phyloP scores from a whole-genome alignment of 1,139 yeast species.

The Candida anutae region DNA sequence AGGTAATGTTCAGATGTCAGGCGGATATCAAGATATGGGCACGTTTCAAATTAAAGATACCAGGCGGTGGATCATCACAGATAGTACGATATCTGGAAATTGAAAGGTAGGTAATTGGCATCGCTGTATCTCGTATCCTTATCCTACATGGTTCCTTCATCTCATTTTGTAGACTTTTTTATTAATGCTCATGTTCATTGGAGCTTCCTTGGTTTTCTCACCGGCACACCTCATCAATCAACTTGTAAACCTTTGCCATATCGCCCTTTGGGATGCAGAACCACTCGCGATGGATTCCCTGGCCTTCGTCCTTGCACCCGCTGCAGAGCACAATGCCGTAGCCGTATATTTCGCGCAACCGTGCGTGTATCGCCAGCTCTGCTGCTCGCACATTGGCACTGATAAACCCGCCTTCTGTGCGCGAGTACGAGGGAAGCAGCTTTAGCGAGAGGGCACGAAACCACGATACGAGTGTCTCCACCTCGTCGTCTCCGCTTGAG shows the following conservation, averaged over 20 bases:
- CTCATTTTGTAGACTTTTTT: too few species aligned
- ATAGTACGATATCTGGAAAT: too few species aligned
- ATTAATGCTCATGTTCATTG: too few species aligned
- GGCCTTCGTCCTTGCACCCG: slow-evolving; percentile 18
- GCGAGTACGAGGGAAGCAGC: neutral
- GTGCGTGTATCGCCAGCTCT: slow-evolving; percentile 35
- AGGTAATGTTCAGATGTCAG: too few species aligned
- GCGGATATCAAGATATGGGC: too few species aligned
- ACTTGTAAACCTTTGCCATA: slow-evolving; percentile 25
- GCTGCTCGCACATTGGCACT: slow-evolving; percentile 18
- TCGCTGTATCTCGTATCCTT: too few species aligned
- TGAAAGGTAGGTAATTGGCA: too few species aligned
- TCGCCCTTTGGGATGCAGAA: slow-evolving; percentile 44
- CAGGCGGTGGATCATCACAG: too few species aligned
- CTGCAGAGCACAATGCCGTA: slow-evolving; percentile 36
- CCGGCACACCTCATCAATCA: slow-evolving; percentile 25
- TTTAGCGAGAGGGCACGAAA: slow-evolving; percentile 2
- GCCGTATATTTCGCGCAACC: slow-evolving; percentile 30
- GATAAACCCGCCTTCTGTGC: slow-evolving; percentile 23
- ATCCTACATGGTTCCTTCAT: too few species aligned
- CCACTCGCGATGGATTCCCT: slow-evolving; percentile 50
- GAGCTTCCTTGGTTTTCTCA: too few species aligned
- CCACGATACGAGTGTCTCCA: slow-evolving; percentile 1
- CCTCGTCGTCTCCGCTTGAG: neutral
- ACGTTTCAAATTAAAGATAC: too few species aligned